Evolutionary conservation across 768 basidiomycete species (phyloP), one percentile per base, ranked within the genome.

Genomic region (Suillus spraguei): DNA sequence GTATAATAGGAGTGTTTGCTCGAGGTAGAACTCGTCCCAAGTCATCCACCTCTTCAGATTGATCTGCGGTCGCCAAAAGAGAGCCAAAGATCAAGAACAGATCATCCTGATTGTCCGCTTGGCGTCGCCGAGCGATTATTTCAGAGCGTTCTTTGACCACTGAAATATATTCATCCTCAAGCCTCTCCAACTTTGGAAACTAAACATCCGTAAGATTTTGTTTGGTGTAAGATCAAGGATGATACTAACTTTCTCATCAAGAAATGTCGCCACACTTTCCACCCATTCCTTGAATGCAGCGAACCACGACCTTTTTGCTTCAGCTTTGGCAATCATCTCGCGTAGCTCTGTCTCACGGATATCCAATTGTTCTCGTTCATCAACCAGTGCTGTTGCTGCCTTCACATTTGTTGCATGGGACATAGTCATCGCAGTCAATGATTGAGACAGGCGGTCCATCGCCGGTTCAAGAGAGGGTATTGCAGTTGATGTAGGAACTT

Each of bases 281-380:
- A 93, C 76, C 89, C 91, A 93, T 42, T 92, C 90, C 60, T 79
- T 82, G 78, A 95, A 92, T 59, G 84, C 83, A 13, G 77, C 79
- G 68, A 95, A 94, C 93, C 94, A 95, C 20, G 86, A 86, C 55
- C 92, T 79, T 76, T 95, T 94, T 52, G 78, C 82, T 71, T 94
- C 94, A 0, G 93, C 89, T 61, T 80, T 81, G 39, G 82, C 82
- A 7, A 95, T 86, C 83, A 94, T 86, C 32, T 85, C 82, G 20
- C 92, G 83, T 79, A 95, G 82, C 65, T 92, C 90, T 22, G 77
- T 78, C 72, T 94, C 92, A 53, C 90, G 84, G 13, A 77, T 72
- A 32, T 90, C 88, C 2, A 94, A 77, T 66, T 89, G 84, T 2
- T 75, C 71, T n/a, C 83, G 82, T 70, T 95, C 91, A 60, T 84